Evolutionary conservation across 129 eudicot species (phyloP).

Genomic region (Chrysanthemum lavandulifolium): DNA sequence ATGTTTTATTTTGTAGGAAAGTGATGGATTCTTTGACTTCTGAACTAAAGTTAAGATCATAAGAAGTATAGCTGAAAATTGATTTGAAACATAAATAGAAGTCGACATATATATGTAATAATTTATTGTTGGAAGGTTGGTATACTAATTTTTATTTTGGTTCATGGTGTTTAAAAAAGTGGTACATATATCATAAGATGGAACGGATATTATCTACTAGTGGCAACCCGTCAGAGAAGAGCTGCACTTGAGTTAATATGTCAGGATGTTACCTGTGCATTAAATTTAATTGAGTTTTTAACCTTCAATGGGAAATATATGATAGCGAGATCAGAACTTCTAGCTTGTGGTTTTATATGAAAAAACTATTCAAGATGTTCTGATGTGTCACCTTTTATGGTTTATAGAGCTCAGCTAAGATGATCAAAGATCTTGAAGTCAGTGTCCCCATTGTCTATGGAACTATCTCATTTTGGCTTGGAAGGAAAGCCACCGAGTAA

Average conservation of each 20-base stretch:
- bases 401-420: constrained; percentile 39
- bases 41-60: constrained; percentile 6
- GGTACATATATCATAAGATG: constrained; percentile 6
- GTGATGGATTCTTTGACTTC: neutral
- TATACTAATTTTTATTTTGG: neutral
- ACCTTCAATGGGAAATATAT: neutral
- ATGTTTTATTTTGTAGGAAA: neutral
- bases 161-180: neutral
- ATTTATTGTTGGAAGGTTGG: too few relatives aligned
- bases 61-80: neutral
- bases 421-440: constrained; percentile 65
- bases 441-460: constrained; percentile 77
- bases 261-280: neutral
- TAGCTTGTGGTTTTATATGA: neutral
- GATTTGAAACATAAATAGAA: neutral
- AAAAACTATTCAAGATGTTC: constrained; percentile 5
- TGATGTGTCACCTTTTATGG: constrained; percentile 21
- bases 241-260: neutral
- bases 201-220: neutral
- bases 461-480: constrained; percentile 89
- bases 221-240: neutral
- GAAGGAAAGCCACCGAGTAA: constrained; percentile 84
- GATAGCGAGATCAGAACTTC: neutral
- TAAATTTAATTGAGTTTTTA: neutral
- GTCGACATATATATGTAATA: neutral